These are phyloP conservation scores for Panellus pusillus DNA, from an alignment of 768 basidiomycete species.

Conservation along the genomic window DNA sequence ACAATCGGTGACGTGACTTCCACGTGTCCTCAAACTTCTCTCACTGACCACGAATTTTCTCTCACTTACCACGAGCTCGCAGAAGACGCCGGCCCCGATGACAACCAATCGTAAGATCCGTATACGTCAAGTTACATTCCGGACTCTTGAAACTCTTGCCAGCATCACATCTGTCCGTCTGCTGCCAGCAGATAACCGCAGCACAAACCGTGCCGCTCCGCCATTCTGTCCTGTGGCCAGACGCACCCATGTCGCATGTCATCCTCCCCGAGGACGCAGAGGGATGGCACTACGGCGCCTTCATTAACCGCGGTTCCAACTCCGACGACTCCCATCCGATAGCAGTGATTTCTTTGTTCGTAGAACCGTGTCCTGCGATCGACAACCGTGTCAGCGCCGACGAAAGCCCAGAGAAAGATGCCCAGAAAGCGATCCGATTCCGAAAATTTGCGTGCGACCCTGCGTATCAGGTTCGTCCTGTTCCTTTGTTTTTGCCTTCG, in stretches of 20 bases:
- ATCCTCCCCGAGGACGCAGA: conserved; percentile 50
- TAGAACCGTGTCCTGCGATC: conserved; percentile 38
- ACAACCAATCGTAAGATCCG: too few relatives aligned
- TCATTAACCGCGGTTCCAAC: conserved; percentile 30
- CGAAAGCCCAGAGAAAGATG: conserved; percentile 7
- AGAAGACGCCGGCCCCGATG: too few relatives aligned
- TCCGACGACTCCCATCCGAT: conserved; percentile 34
- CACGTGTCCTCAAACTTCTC: too few relatives aligned
- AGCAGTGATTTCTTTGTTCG: conserved; percentile 59
- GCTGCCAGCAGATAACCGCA: conserved; percentile 31
- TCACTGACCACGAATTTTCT: too few relatives aligned
- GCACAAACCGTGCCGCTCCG: conserved; percentile 50
- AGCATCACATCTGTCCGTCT: too few relatives aligned
- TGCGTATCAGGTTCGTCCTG: conserved; percentile 31
- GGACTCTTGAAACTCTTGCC: too few relatives aligned
- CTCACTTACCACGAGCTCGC: too few relatives aligned
- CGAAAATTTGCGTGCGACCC: conserved; percentile 62
- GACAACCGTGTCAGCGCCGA: conserved; percentile 22
- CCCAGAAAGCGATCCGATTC: conserved; percentile 41
- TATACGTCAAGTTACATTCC: too few relatives aligned
- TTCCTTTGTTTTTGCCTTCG: background rate
- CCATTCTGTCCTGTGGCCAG: conserved; percentile 60
- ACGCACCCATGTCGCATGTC: conserved; percentile 48
- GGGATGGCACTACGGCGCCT: conserved; percentile 58
- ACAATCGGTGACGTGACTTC: too few relatives aligned